Percentiles rank a stretch among this genome's conserved stretches.
These are phyloP conservation scores for Penicillium paradoxum DNA, from an alignment of 495 filamentous ascomycete species.

Conservation along the genomic window DNA sequence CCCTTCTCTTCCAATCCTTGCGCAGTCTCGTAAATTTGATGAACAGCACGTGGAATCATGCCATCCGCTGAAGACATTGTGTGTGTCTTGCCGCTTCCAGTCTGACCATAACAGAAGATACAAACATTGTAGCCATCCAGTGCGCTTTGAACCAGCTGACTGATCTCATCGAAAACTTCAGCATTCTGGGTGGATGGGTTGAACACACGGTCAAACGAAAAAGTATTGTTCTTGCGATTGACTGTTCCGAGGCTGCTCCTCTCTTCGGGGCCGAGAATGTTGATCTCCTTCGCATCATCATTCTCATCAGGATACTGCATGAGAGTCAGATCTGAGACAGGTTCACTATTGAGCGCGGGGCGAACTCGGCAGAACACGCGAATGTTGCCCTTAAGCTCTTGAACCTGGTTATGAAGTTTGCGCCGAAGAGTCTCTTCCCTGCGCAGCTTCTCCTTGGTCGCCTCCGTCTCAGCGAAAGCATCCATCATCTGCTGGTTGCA, in stretches of 20 bases:
- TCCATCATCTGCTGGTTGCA: slow-evolving; percentile 74
- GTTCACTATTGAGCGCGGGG: slow-evolving; percentile 59
- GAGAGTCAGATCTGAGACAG: slow-evolving; percentile 55
- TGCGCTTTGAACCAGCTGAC: slow-evolving; percentile 92
- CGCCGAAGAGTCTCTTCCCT: slow-evolving; percentile 87
- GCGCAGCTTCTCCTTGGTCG: slow-evolving; percentile 75
- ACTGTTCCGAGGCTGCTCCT: slow-evolving; percentile 74
- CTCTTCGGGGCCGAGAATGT: slow-evolving; percentile 76
- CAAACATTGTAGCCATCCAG: slow-evolving; percentile 98
- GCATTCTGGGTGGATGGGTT: slow-evolving; percentile 68
- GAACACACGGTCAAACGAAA: slow-evolving; percentile 94
- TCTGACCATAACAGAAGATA: slow-evolving; percentile 99
- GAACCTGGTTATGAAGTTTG: slow-evolving; percentile 94
- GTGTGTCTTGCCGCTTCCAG: slow-evolving; percentile 91
- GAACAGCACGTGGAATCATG: slow-evolving; percentile 91
- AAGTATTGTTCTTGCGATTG: slow-evolving; percentile 70
- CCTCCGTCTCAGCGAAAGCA: slow-evolving; percentile 60
- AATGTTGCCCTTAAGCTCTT: slow-evolving; percentile 99
- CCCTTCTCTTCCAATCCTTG: slow-evolving; percentile 79
- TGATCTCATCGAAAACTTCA: slow-evolving; percentile 94
- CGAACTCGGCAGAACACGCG: slow-evolving; percentile 96
- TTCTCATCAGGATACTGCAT: slow-evolving; percentile 72
- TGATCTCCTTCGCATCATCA: slow-evolving; percentile 79
- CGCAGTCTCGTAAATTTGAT: slow-evolving; percentile 88
- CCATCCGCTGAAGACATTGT: slow-evolving; percentile 93